Evolutionary conservation across 345 rosid species (phyloP), one percentile per base, ranked within the genome.

Genomic region (Eucalyptus decipiens): DNA sequence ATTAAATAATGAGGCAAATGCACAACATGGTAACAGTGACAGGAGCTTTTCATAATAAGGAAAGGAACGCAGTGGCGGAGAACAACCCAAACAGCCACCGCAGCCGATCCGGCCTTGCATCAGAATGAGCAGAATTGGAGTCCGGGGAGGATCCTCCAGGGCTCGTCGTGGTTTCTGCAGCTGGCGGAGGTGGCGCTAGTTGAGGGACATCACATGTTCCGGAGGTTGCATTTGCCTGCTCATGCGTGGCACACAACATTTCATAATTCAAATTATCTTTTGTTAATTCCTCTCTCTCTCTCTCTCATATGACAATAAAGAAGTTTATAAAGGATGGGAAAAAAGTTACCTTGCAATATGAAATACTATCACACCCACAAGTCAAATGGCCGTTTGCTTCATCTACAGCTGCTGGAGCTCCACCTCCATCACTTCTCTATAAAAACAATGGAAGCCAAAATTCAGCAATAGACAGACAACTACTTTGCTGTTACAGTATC

Each of bases 361-460:
- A 92, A 87, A 98, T 92, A 80, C 90, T 96, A 89, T 91, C 95
- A 91, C 99, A 98, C 67, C 98, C 99, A 91, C 99, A 97, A 26
- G 99, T 93, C 88, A 98, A 95, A 87, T 94, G 99, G 85, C 99
- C 99, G 86, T 98, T 98, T 49, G 95, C 97, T 91, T 91, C 91
- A 91, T 98, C 98, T 24, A 94, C 91, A 34, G 97, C 99, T 93
- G 95, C 98, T 23, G 98, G 91, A 6, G 96, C 96, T 90, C 99
- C 99, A 67, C 97, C 99, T 58, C 98, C 97, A 67, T 96, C 99
- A 90, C 96, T 97, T 91, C 92, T 94, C 99, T 98, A 91, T 90
- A 56, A 87, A 65, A 69, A 88, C 47, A 91, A 47, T 72, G 32
- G 26, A 32, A 65, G 45, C 45, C 76, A 88, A 76, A 30, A 87